Conservation (phyloP, 2,329 filamentous ascomycete genomes). For the Ascochyta koolunga region DNA sequence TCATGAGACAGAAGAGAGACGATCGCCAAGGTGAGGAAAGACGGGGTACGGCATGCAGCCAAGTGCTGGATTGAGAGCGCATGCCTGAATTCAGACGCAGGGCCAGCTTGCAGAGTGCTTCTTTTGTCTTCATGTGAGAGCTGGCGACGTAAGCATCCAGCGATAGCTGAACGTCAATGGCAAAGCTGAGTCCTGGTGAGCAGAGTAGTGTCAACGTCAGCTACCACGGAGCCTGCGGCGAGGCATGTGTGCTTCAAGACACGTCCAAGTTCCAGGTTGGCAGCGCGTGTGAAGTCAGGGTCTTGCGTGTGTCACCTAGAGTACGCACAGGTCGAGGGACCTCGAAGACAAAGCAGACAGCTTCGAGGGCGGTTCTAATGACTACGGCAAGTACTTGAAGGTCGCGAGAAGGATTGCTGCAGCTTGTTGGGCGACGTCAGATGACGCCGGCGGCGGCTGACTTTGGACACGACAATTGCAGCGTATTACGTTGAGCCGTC, state of each 20-base stretch:
- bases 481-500: slow-evolving; percentile 4
- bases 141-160: neutral
- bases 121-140: neutral
- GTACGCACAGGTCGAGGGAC: neutral
- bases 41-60: slow-evolving; percentile 4
- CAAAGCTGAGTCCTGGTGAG: neutral
- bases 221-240: neutral
- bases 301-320: slow-evolving; percentile 1
- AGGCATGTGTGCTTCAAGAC: neutral
- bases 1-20: slow-evolving; percentile 6
- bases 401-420: neutral
- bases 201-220: slow-evolving; percentile 3
- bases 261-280: neutral
- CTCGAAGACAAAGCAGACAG: neutral
- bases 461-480: neutral
- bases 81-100: slow-evolving; percentile 8
- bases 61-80: slow-evolving; percentile 3
- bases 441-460: slow-evolving; percentile 8
- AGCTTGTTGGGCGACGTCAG: slow-evolving; percentile 2
- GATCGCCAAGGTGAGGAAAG: slow-evolving; percentile 7
- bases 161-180: neutral
- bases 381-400: too few species aligned
- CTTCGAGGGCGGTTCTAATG: neutral
- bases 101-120: slow-evolving; percentile 10
- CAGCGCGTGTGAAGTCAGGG: neutral